A percentile compares a stretch with the other conserved stretches of the same genome.
These are phyloP conservation scores for Euclidium syriacum DNA, from an alignment of 345 rosid genomes.

Conservation along the genomic window DNA sequence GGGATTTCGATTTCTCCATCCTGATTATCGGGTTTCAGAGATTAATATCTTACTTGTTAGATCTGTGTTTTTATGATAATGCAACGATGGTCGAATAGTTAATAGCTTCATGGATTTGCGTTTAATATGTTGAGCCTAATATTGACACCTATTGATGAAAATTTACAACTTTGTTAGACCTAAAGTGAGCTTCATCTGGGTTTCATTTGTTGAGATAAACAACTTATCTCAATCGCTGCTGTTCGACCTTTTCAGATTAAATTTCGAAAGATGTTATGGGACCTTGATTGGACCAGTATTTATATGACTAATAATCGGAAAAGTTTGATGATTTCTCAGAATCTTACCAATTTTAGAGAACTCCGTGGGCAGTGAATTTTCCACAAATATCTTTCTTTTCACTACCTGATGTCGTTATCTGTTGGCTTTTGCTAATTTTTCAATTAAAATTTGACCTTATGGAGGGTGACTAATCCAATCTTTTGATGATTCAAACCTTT, in stretches of 20 bases:
- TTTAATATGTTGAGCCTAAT: not conserved
- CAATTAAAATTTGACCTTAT: not conserved
- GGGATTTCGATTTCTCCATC: not conserved
- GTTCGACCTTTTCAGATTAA: not conserved
- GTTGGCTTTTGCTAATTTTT: not conserved
- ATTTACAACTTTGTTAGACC: not conserved
- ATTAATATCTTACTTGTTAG: not conserved
- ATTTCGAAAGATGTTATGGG: not conserved
- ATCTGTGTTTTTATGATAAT: not conserved
- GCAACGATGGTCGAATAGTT: not conserved
- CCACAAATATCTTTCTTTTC: not conserved
- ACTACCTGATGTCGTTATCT: not conserved
- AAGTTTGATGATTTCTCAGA: not conserved
- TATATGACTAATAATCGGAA: not conserved
- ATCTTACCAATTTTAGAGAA: not conserved
- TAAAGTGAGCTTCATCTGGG: not conserved
- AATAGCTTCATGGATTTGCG: not conserved
- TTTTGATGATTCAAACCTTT: not conserved
- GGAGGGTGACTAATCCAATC: not conserved
- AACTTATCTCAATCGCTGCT: not conserved
- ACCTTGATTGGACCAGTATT: not conserved
- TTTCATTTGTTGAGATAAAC: not conserved
- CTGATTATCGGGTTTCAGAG: not conserved
- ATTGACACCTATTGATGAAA: not conserved
- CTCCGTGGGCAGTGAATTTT: not conserved